phyloP scores from a whole-genome alignment of 139 green algal genomes.

The Gonium pectorale region DNA sequence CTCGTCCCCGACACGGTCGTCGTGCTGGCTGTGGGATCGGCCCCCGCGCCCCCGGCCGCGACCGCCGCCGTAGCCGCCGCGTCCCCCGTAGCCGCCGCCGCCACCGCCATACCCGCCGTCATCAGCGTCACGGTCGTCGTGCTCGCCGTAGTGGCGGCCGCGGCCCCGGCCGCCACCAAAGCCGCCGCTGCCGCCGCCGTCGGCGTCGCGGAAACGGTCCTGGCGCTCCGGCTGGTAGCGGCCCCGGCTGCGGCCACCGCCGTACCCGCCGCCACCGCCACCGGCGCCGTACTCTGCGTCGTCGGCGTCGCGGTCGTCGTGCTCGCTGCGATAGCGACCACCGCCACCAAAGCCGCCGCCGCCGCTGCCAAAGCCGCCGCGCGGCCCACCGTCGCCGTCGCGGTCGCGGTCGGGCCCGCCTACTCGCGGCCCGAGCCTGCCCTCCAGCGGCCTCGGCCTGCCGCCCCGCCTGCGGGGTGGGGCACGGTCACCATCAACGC shows the following conservation, averaged over 20 bases:
- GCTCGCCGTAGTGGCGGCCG: neutral
- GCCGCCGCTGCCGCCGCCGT: neutral
- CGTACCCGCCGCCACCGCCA: neutral
- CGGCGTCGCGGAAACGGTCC: neutral
- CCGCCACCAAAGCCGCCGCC: too few relatives aligned
- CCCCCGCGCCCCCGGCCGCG: neutral
- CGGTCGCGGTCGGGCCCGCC: too few relatives aligned
- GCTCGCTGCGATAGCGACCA: too few relatives aligned
- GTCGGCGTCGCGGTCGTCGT: neutral
- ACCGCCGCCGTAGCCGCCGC: constrained; percentile 9
- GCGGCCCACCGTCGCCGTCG: too few relatives aligned
- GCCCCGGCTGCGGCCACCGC: neutral
- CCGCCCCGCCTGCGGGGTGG: too few relatives aligned
- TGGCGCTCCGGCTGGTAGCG: neutral
- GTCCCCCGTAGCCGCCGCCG: neutral
- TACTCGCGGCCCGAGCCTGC: too few relatives aligned
- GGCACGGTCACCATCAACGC: too few relatives aligned
- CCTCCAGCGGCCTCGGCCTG: too few relatives aligned
- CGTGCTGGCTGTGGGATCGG: neutral
- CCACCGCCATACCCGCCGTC: neutral
- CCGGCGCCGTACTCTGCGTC: neutral
- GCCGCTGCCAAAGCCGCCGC: too few relatives aligned
- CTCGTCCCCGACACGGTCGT: neutral
- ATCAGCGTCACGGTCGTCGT: neutral
- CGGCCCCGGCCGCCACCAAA: neutral